These are phyloP conservation scores for Mortierella alpina DNA, from an alignment of 192 early-diverging fungal species.

Conservation along the genomic window DNA sequence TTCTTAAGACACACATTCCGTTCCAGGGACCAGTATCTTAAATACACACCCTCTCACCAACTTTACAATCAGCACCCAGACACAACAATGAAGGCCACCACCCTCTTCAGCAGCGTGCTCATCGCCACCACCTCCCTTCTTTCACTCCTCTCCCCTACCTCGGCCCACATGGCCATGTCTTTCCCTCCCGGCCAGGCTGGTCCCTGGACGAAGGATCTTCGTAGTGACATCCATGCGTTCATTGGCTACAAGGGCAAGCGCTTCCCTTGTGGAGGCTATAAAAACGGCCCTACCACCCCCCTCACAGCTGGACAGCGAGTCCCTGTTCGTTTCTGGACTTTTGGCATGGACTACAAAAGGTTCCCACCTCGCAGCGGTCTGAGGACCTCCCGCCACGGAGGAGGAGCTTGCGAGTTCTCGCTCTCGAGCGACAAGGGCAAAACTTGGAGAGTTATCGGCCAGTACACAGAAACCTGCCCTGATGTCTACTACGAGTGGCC, in stretches of 20 bases:
- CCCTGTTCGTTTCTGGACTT: conserved; percentile 58
- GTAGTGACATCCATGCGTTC: conserved; percentile 29
- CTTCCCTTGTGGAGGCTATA: conserved; percentile 56
- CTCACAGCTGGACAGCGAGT: conserved; percentile 62
- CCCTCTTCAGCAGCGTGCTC: conserved; percentile 17
- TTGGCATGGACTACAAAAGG: conserved; percentile 26
- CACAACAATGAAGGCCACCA: conserved; percentile 29
- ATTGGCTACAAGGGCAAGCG: conserved; percentile 49
- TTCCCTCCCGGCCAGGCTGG: conserved; percentile 47
- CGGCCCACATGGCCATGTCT: conserved; percentile 51
- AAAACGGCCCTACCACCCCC: conserved; percentile 48
- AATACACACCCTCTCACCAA: too few relatives aligned
- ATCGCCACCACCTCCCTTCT: conserved; percentile 24
- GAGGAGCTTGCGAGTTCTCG: conserved; percentile 78
- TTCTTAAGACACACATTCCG: too few relatives aligned
- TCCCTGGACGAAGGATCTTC: conserved; percentile 41
- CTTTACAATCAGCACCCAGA: background rate
- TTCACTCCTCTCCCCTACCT: conserved; percentile 23
- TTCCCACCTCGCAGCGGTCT: conserved; percentile 41
- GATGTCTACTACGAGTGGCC: conserved; percentile 57
- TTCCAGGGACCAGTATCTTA: too few relatives aligned
- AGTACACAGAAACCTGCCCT: conserved; percentile 56
- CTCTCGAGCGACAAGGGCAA: conserved; percentile 72
- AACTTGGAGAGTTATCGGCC: conserved; percentile 61
- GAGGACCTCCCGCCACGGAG: conserved; percentile 64